Conservation (phyloP, 306 rosid species). For the Castanea crenata region DNA sequence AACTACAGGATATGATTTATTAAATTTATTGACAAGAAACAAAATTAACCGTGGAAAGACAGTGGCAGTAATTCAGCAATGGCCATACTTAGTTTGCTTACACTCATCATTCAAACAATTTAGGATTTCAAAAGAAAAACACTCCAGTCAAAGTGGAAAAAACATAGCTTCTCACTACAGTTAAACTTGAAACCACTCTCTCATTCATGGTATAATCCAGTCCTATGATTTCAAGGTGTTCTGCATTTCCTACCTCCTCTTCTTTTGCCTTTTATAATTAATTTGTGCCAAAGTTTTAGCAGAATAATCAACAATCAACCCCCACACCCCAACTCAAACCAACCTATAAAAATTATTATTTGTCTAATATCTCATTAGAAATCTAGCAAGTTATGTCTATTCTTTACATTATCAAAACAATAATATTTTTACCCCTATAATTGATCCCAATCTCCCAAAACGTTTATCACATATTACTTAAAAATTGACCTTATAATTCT, state of each 20-base stretch:
- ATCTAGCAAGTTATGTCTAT: background rate
- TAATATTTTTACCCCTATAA: too few relatives aligned
- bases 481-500: background rate
- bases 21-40: background rate
- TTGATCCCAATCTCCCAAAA: background rate
- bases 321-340: background rate
- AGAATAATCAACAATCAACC: background rate
- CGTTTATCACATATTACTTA: background rate
- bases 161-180: background rate
- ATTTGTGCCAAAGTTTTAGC: background rate
- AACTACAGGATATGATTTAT: background rate
- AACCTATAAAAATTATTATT: background rate
- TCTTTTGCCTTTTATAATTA: background rate
- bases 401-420: background rate
- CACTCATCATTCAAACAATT: background rate
- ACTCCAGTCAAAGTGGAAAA: too few relatives aligned
- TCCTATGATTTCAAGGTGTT: background rate
- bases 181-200: background rate
- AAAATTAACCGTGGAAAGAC: background rate
- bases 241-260: background rate
- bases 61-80: background rate
- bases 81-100: background rate
- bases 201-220: background rate
- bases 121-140: background rate
- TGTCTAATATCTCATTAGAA: background rate